phyloP scores from a whole-genome alignment of 2,329 filamentous ascomycete genomes.

The Coniochaeta ligniaria region DNA sequence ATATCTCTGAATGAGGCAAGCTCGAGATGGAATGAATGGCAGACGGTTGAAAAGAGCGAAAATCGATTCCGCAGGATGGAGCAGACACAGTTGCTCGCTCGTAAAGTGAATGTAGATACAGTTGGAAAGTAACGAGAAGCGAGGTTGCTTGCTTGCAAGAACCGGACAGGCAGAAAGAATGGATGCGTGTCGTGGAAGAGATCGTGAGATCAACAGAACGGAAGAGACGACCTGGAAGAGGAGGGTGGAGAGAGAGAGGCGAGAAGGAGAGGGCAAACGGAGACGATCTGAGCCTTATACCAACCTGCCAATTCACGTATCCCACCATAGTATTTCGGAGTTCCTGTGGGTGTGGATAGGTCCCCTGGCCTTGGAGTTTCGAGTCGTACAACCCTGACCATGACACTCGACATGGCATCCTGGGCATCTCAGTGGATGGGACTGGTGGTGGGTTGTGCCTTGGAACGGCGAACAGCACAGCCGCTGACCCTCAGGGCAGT shows the following conservation, averaged over 20 bases:
- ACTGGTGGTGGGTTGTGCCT: not conserved
- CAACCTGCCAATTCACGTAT: not conserved
- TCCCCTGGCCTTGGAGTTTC: conserved; percentile 1
- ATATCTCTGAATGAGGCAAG: not conserved
- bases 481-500: not conserved
- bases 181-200: conserved; percentile 1
- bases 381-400: conserved; percentile 1
- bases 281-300: conserved; percentile 1
- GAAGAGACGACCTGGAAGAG: not conserved
- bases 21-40: conserved; percentile 6
- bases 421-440: not conserved
- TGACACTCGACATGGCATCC: not conserved
- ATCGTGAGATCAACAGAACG: not conserved
- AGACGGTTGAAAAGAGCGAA: conserved; percentile 17
- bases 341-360: not conserved
- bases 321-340: not conserved
- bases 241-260: not conserved
- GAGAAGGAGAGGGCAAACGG: not conserved
- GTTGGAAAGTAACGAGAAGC: conserved; percentile 1
- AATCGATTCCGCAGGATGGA: conserved; percentile 20
- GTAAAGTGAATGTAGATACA: conserved; percentile 18
- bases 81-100: conserved; percentile 22
- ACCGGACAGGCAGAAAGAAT: conserved; percentile 1
- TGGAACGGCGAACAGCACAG: not conserved
- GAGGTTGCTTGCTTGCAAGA: not conserved